Base-by-base conservation (phyloP, 2,329 filamentous ascomycete species). In the Diaporthe nobilis region DNA sequence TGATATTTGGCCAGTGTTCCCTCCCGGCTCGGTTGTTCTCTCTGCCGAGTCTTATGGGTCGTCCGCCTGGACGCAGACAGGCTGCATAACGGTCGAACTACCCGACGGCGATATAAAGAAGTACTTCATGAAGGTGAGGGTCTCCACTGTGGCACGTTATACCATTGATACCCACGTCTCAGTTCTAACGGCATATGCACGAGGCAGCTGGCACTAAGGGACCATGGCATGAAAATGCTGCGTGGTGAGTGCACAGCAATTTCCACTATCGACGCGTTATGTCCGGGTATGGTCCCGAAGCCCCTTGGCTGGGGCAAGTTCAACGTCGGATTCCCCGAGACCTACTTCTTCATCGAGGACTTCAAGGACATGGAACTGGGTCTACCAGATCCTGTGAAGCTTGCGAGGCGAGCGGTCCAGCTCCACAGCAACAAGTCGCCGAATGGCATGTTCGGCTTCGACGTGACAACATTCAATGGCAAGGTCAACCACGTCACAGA, bases 101-200 rank as follows among this genome's bases (percentile, higher is more conserved):
- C 51, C n/a, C 2, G 4, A 28, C n/a, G 51, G 51, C 13, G 51
- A 55, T 2, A 3, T 55, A 13, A 55, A 55, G 5, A 55, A 55
- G n/a, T 55, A 55, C 51, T 55, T 55, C 51, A 55, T 55, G n/a
- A 55, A 55, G 51, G 51, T 53, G 22, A 28, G n/a, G n/a, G n/a
- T n/a, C n/a, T n/a, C n/a, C n/a, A n/a, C n/a, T n/a, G n/a, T n/a
- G n/a, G n/a, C n/a, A n/a, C n/a, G n/a, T n/a, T n/a, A n/a, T n/a
- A n/a, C n/a, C n/a, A n/a, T n/a, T n/a, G n/a, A n/a, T n/a, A n/a
- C n/a, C n/a, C n/a, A n/a, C n/a, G n/a, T n/a, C n/a, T n/a, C n/a
- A n/a, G n/a, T n/a, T n/a, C n/a, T n/a, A n/a, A n/a, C n/a, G n/a
- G n/a, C n/a, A n/a, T n/a, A n/a, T n/a, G n/a, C n/a, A n/a, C n/a